phyloP scores from a whole-genome alignment of 169 alveolate genomes.

The Hepatocystis sp. region DNA sequence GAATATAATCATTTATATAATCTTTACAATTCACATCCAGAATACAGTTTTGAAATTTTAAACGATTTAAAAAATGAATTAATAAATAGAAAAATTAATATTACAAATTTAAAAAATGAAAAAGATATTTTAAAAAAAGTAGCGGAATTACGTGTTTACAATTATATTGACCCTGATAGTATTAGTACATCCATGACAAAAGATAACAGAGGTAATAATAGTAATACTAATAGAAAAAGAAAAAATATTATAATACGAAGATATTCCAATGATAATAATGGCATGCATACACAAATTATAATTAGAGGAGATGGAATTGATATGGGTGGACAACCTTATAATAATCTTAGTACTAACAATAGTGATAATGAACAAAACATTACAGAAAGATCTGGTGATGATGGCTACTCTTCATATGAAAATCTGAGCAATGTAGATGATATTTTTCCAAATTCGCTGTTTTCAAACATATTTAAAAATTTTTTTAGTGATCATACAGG shows the following conservation, averaged over 20 bases:
- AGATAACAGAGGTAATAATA: not conserved
- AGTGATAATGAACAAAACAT: not conserved
- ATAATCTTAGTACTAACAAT: no score
- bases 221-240: slow-evolving; percentile 26
- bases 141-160: slow-evolving; percentile 37
- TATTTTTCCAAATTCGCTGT: slow-evolving; percentile 50
- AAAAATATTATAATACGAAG: slow-evolving; percentile 49
- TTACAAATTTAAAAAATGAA: slow-evolving; percentile 26
- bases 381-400: not conserved
- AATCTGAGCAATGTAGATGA: slow-evolving; percentile 22
- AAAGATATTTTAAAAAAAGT: slow-evolving; percentile 26
- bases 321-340: not conserved
- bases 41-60: slow-evolving; percentile 53
- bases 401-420: not conserved
- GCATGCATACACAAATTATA: slow-evolving; percentile 68
- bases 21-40: slow-evolving; percentile 41
- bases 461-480: slow-evolving; percentile 62
- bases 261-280: slow-evolving; percentile 57
- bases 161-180: not conserved
- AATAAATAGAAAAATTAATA: not conserved
- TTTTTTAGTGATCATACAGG: slow-evolving; percentile 24
- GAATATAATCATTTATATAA: slow-evolving; percentile 24
- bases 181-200: not conserved
- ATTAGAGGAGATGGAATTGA: slow-evolving; percentile 19
- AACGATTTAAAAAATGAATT: slow-evolving; percentile 64